Percentiles rank a stretch among this genome's conserved stretches.
phyloP scores from a whole-genome alignment of 2,329 filamentous ascomycete species.

The Xenoacremonium recifei region DNA sequence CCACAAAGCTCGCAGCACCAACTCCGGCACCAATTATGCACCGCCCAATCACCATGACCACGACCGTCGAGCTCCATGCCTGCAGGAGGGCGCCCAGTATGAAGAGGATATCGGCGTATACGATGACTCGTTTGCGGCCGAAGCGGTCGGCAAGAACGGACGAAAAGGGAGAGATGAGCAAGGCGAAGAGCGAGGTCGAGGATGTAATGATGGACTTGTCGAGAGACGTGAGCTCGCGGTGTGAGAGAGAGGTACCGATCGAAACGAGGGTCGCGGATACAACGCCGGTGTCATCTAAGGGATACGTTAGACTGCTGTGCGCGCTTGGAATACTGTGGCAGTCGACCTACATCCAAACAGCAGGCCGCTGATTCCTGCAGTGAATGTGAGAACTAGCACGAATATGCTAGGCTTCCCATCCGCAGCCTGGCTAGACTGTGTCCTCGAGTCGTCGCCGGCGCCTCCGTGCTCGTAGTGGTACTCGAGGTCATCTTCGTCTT shows the following conservation, averaged over 20 bases:
- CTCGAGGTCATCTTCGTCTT: constrained; percentile 30
- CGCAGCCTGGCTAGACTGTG: constrained; percentile 27
- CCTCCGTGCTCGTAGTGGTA: constrained; percentile 29
- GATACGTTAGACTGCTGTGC: constrained; percentile 8
- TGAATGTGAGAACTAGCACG: constrained; percentile 61
- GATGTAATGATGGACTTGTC: constrained; percentile 72
- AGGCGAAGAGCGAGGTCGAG: constrained; percentile 65
- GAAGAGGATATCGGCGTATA: constrained; percentile 66
- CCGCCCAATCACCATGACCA: constrained; percentile 65
- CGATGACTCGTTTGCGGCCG: constrained; percentile 62
- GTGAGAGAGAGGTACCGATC: constrained; percentile 57
- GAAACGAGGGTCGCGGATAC: constrained; percentile 68
- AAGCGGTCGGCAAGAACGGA: constrained; percentile 62
- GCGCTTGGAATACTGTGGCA: neutral
- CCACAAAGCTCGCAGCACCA: constrained; percentile 76
- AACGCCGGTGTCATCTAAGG: constrained; percentile 63
- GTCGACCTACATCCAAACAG: constrained; percentile 67
- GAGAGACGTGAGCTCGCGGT: constrained; percentile 55
- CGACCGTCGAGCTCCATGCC: constrained; percentile 56
- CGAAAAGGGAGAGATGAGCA: constrained; percentile 61
- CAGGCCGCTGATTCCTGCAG: constrained; percentile 65
- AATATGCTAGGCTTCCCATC: constrained; percentile 45
- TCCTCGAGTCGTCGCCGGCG: constrained; percentile 17
- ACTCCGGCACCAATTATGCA: constrained; percentile 71
- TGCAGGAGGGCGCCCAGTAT: constrained; percentile 65